A percentile compares a stretch with the other conserved stretches of the same genome.
Evolutionary conservation across 2,329 filamentous ascomycete genomes (phyloP).

Genomic region (Ceratocystis harringtonii): DNA sequence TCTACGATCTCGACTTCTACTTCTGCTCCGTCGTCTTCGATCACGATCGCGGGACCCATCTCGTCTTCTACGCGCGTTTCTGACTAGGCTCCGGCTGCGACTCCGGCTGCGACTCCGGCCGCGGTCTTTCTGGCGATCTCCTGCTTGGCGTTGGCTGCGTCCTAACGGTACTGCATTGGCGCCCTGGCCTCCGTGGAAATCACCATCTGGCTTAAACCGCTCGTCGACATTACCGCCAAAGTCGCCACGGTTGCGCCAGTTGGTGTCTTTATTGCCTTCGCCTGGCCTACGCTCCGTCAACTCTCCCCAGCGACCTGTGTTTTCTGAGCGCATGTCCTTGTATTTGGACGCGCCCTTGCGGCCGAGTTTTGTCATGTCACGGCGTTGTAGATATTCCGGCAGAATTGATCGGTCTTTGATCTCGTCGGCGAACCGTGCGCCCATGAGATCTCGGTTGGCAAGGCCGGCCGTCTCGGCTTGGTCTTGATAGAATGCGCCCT

Average conservation of each 20-base stretch:
- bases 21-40: slow-evolving; percentile 15
- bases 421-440: slow-evolving; percentile 67
- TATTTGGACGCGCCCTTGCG: slow-evolving; percentile 87
- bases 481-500: slow-evolving; percentile 87
- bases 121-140: slow-evolving; percentile 20
- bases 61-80: slow-evolving; percentile 19
- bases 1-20: slow-evolving; percentile 24
- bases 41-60: slow-evolving; percentile 23
- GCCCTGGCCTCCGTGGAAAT: slow-evolving; percentile 36
- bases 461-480: slow-evolving; percentile 62
- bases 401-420: slow-evolving; percentile 66
- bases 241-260: slow-evolving; percentile 22
- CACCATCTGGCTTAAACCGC: slow-evolving; percentile 50
- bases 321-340: slow-evolving; percentile 72
- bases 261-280: slow-evolving; percentile 21
- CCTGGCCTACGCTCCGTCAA: slow-evolving; percentile 35
- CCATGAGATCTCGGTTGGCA: slow-evolving; percentile 72
- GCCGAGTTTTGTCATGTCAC: slow-evolving; percentile 86
- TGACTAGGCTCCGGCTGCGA: neutral
- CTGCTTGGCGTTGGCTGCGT: slow-evolving; percentile 33
- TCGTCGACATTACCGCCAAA: slow-evolving; percentile 39
- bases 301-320: slow-evolving; percentile 76
- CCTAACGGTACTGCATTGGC: slow-evolving; percentile 59
- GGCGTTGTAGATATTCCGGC: slow-evolving; percentile 80
- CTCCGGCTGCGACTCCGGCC: neutral